These are phyloP conservation scores for Termitomyces sp. DNA, from an alignment of 768 basidiomycete genomes.

Conservation along the genomic window DNA sequence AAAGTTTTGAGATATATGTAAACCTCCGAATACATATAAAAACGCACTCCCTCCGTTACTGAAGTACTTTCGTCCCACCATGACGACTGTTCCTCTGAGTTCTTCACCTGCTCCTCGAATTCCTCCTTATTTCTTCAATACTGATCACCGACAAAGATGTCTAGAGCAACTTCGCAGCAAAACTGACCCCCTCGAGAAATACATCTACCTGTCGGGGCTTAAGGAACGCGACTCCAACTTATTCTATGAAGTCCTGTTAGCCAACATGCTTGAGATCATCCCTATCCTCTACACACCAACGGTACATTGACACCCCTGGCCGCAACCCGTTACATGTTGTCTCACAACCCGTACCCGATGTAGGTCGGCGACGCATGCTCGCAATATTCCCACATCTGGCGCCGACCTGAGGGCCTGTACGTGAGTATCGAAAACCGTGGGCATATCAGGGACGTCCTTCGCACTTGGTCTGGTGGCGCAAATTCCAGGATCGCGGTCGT, in stretches of 20 bases:
- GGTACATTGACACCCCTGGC: conserved; percentile 26
- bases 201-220: conserved; percentile 64
- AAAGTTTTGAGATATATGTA: neutral
- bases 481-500: conserved; percentile 66
- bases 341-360: conserved; percentile 10
- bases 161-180: conserved; percentile 57
- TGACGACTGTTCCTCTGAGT: neutral
- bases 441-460: conserved; percentile 50
- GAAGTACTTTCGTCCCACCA: neutral
- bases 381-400: conserved; percentile 66
- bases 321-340: neutral
- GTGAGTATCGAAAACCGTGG: conserved; percentile 67
- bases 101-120: conserved; percentile 19
- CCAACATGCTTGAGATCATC: conserved; percentile 59
- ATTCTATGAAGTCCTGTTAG: conserved; percentile 60
- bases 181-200: conserved; percentile 52
- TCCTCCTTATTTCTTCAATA: conserved; percentile 44
- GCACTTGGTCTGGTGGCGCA: conserved; percentile 40
- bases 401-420: conserved; percentile 54
- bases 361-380: conserved; percentile 69
- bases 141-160: conserved; percentile 52
- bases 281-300: conserved; percentile 77
- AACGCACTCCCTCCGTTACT: neutral
- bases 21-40: conserved; percentile 7
- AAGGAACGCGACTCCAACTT: conserved; percentile 57